Conservation (phyloP, 805 yeast genomes). For the Jamesozyma lodderae region DNA sequence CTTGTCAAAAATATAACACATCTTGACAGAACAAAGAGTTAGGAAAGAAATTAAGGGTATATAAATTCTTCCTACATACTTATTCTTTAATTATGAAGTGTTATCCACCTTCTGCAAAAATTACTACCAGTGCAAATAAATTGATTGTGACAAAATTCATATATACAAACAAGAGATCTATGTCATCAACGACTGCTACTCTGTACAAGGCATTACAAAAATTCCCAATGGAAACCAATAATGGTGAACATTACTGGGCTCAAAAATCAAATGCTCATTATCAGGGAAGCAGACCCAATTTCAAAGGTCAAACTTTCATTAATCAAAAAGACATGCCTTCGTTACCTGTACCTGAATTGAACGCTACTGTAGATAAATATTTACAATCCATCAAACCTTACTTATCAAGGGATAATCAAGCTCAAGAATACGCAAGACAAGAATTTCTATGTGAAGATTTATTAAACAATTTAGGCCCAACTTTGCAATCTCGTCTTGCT, state of each 20-base stretch:
- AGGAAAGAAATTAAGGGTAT: too few species aligned
- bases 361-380: slow-evolving; percentile 60
- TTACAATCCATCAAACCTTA: slow-evolving; percentile 67
- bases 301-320: slow-evolving; percentile 61
- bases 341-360: slow-evolving; percentile 78
- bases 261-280: slow-evolving; percentile 14
- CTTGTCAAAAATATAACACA: too few species aligned
- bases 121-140: neutral
- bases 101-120: neutral
- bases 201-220: slow-evolving; percentile 1
- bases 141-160: neutral
- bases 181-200: neutral
- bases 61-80: neutral
- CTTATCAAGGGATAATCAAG: slow-evolving; percentile 38
- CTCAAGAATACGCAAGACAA: slow-evolving; percentile 43
- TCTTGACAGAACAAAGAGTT: too few species aligned
- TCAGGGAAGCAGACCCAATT: slow-evolving; percentile 15
- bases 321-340: slow-evolving; percentile 69
- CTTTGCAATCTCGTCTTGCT: slow-evolving; percentile 56
- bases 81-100: neutral
- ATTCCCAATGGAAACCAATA: slow-evolving; percentile 19
- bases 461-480: slow-evolving; percentile 55
- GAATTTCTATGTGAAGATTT: slow-evolving; percentile 57
- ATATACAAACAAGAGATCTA: neutral
- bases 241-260: slow-evolving; percentile 24